Percentiles rank a stretch among this genome's conserved stretches.
Evolutionary conservation across 2,329 filamentous ascomycete genomes (phyloP).

Genomic region (Pyrenophora tritici-repentis): DNA sequence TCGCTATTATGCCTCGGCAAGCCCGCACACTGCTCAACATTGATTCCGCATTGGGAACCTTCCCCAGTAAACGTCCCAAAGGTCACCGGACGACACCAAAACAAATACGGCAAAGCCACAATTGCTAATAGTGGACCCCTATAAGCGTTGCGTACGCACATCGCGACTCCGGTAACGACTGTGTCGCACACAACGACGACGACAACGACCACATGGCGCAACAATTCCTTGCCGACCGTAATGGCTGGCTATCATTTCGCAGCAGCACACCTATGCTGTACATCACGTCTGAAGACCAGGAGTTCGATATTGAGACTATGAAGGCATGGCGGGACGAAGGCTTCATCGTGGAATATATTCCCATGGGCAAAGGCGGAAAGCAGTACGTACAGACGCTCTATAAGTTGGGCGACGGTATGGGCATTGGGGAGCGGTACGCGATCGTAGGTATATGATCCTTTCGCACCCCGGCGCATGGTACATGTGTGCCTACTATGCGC

Average conservation of each 20-base stretch:
- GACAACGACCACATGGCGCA: constrained; percentile 34
- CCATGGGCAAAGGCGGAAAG: constrained; percentile 56
- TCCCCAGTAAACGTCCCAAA: neutral
- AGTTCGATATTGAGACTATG: constrained; percentile 61
- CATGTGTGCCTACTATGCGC: neutral
- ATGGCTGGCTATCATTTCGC: constrained; percentile 49
- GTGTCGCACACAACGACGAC: neutral
- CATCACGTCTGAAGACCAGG: constrained; percentile 57
- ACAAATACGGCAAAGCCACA: constrained; percentile 6
- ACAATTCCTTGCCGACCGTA: constrained; percentile 44
- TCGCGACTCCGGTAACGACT: constrained; percentile 1
- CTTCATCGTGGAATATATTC: constrained; percentile 63
- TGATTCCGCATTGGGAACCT: neutral
- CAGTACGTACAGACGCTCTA: constrained; percentile 55
- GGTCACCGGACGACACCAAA: constrained; percentile 2
- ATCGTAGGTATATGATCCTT: constrained; percentile 59
- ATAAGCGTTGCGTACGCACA: constrained; percentile 4
- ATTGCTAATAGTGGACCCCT: constrained; percentile 12
- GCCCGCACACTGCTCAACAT: neutral
- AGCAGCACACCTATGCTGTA: constrained; percentile 53
- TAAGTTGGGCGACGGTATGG: constrained; percentile 58
- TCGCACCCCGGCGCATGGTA: constrained; percentile 8
- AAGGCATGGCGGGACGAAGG: constrained; percentile 65
- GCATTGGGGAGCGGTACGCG: constrained; percentile 65
- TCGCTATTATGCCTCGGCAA: neutral